Base-by-base conservation (phyloP, 768 basidiomycete genomes). In the Tylopilus felleus region DNA sequence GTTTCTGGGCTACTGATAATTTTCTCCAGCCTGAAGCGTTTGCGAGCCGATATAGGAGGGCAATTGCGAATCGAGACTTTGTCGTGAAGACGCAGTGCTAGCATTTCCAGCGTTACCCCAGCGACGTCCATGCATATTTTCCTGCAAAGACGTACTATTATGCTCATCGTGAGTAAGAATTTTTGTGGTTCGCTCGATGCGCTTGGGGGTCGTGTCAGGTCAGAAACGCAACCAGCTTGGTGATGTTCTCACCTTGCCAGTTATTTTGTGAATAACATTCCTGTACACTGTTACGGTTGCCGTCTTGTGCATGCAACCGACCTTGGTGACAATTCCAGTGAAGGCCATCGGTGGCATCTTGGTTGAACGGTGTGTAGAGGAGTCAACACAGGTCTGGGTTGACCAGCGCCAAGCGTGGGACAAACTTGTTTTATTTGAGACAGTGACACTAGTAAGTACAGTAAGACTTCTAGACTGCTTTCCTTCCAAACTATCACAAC, bases 261-360 rank as follows among this genome's bases (percentile, higher is more conserved):
- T 92, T 44, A 81, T 64, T 56, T 80, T 80, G 64, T 93, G 89
- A n/a, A 81, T 71, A 36, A 87, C 76, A 75, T 78, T 82, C 52
- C 90, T 80, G 22, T 86, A 83, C 8, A 93, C 89, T 1, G 87
- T 85, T 45, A 93, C 90, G 0, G 91, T 93, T 14, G 80, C 90
- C 0, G 90, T 93, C 67, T 91, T 92, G 51, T 84, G 76, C 90
- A 93, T 93, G 60, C 77, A 81, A 9, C 91, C 90, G 21, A 81
- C 86, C 69, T 89, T 92, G 29, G 88, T 86, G 19, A 93, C 91
- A 36, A 83, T 62, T 17, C 90, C 90, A 22, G 77, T 77, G 59
- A 93, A 80, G 16, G 83, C 72, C 82, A 91, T 85, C 25, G 90
- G 89, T 33, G 88, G 85, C 89, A 91, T 91, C 8, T 58, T 68